These are phyloP conservation scores for Eucalyptus cladocalyx DNA, from an alignment of 345 rosid species.

Conservation along the genomic window DNA sequence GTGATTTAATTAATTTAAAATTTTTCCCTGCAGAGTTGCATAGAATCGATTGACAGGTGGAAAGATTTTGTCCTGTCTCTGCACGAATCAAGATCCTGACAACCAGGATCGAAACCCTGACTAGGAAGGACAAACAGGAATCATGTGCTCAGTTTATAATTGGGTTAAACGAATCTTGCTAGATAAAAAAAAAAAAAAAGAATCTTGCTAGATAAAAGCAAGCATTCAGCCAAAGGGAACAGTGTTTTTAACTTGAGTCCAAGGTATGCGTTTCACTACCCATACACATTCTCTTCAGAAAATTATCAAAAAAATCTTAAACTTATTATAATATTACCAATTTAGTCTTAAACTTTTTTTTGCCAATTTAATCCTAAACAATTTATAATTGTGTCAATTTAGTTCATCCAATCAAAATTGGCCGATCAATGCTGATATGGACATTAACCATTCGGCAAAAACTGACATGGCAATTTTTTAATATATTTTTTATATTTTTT, in stretches of 20 bases:
- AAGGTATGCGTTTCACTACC: neutral
- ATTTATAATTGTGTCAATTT: no score
- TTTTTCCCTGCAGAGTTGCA: neutral
- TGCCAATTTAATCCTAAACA: accelerated
- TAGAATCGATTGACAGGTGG: neutral
- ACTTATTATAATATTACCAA: no score
- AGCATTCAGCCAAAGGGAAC: neutral
- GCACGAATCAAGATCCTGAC: neutral
- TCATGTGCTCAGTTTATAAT: neutral
- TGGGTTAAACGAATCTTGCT: neutral
- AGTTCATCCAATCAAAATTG: no score
- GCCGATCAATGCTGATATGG: accelerated
- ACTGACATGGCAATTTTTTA: no score
- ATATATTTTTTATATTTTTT: no score
- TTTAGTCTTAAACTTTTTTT: accelerated
- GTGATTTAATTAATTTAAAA: neutral
- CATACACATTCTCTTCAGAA: neutral
- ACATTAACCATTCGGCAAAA: accelerated
- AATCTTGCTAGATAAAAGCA: neutral
- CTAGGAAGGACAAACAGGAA: neutral
- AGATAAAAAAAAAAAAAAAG: neutral
- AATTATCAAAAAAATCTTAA: no score
- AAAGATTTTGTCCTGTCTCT: neutral
- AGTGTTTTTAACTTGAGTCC: neutral
- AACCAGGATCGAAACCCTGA: neutral